A percentile compares a stretch with the other conserved stretches of the same genome.
These are phyloP conservation scores for Zygosaccharomyces kombuchaensis DNA, from an alignment of 805 yeast genomes.

Conservation along the genomic window DNA sequence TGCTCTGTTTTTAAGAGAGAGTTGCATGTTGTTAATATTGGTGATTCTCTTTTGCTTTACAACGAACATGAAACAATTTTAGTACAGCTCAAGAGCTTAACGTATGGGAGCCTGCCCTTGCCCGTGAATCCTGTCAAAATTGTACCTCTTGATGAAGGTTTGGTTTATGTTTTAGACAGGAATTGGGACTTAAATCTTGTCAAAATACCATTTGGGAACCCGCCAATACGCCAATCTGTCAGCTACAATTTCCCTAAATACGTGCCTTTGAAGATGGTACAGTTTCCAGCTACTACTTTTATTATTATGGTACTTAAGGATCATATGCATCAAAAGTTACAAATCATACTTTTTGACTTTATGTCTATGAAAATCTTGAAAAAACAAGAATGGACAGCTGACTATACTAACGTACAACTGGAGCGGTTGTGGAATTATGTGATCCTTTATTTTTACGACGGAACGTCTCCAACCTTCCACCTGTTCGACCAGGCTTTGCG, in stretches of 20 bases:
- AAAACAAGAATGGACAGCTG: neutral
- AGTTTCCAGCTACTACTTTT: neutral
- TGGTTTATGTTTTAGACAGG: constrained; percentile 1
- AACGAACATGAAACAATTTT: constrained; percentile 7
- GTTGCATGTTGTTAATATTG: constrained; percentile 3
- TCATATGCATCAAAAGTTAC: neutral
- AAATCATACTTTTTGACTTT: constrained; percentile 7
- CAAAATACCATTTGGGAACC: neutral
- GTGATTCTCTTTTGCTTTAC: constrained; percentile 5
- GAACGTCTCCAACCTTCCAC: neutral
- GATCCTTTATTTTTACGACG: neutral
- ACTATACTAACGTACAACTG: constrained; percentile 1
- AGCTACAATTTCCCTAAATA: constrained; percentile 3
- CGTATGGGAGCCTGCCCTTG: constrained; percentile 4
- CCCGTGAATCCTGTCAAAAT: constrained; percentile 6
- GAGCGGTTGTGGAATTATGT: neutral
- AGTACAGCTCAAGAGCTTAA: neutral
- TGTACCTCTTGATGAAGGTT: neutral
- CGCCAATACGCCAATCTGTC: neutral
- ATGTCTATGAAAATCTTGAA: neutral
- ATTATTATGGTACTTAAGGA: constrained; percentile 2
- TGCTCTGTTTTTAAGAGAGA: neutral
- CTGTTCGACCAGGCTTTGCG: neutral
- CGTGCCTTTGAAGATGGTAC: constrained; percentile 7
- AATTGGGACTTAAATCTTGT: neutral